Percentiles rank a stretch among this genome's conserved stretches.
Evolutionary conservation across 2,329 filamentous ascomycete species (phyloP).

Genomic region (Penicillium sp.): DNA sequence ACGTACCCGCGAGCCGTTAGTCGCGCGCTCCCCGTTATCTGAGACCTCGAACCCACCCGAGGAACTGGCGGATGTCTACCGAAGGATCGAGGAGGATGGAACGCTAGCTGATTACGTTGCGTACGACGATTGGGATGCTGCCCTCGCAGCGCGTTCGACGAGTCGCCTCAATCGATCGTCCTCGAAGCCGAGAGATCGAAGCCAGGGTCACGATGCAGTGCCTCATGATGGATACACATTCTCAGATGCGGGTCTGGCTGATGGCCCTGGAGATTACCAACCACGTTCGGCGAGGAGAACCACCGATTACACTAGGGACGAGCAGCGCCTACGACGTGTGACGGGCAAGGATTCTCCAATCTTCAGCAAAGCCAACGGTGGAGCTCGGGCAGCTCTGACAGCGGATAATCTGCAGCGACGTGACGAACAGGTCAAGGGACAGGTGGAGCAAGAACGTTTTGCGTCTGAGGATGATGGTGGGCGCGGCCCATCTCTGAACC

Average conservation of each 20-base stretch:
- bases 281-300: slow-evolving; percentile 31
- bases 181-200: slow-evolving; percentile 24
- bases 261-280: slow-evolving; percentile 34
- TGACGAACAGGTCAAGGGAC: slow-evolving; percentile 28
- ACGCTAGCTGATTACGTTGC: slow-evolving; percentile 35
- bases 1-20: slow-evolving; percentile 23
- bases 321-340: slow-evolving; percentile 39
- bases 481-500: slow-evolving; percentile 33
- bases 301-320: slow-evolving; percentile 38
- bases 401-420: slow-evolving; percentile 40
- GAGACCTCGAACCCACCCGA: slow-evolving; percentile 38
- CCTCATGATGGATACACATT: slow-evolving; percentile 19
- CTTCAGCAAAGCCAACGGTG: slow-evolving; percentile 40
- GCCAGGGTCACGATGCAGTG: slow-evolving; percentile 15
- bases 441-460: slow-evolving; percentile 16
- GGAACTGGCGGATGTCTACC: slow-evolving; percentile 41
- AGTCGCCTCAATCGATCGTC: slow-evolving; percentile 23
- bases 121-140: slow-evolving; percentile 30
- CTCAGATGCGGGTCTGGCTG: slow-evolving; percentile 35
- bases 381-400: slow-evolving; percentile 28
- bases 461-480: slow-evolving; percentile 25
- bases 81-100: slow-evolving; percentile 39
- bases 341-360: slow-evolving; percentile 40
- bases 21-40: slow-evolving; percentile 32
- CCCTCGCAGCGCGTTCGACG: slow-evolving; percentile 10